Percentiles rank a stretch among this genome's conserved stretches.
Evolutionary conservation across 768 basidiomycete species (phyloP).

Genomic region (Lactarius pseudohatsudake): DNA sequence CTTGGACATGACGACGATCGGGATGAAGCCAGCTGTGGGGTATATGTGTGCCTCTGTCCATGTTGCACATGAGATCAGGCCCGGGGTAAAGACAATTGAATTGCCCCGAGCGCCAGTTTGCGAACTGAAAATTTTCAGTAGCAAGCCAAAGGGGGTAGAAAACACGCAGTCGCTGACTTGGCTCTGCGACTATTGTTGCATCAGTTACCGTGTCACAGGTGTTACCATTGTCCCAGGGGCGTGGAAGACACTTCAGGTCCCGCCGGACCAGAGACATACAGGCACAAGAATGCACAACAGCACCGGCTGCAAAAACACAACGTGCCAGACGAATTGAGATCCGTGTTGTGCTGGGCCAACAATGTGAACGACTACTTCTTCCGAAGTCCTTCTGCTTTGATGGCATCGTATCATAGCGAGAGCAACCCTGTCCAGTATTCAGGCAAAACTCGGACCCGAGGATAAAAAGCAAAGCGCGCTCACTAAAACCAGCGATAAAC

Average conservation of each 20-base stretch:
- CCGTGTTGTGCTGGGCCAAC: neutral
- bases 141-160: neutral
- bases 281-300: neutral
- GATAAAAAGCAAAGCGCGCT: neutral
- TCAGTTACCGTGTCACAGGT: too few species aligned
- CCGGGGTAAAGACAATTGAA: neutral
- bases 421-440: neutral
- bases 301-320: too few species aligned
- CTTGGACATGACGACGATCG: neutral
- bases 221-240: neutral
- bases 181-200: neutral
- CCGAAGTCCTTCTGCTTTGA: neutral
- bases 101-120: neutral
- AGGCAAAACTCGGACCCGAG: neutral
- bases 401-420: neutral
- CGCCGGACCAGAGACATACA: neutral
- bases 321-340: neutral
- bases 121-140: neutral
- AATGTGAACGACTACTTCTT: neutral
- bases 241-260: neutral
- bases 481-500: neutral
- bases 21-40: neutral
- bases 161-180: neutral
- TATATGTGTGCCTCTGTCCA: neutral
- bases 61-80: too few species aligned